These are phyloP conservation scores for Eimeria acervulina DNA, from an alignment of 169 alveolate genomes.

Conservation along the genomic window DNA sequence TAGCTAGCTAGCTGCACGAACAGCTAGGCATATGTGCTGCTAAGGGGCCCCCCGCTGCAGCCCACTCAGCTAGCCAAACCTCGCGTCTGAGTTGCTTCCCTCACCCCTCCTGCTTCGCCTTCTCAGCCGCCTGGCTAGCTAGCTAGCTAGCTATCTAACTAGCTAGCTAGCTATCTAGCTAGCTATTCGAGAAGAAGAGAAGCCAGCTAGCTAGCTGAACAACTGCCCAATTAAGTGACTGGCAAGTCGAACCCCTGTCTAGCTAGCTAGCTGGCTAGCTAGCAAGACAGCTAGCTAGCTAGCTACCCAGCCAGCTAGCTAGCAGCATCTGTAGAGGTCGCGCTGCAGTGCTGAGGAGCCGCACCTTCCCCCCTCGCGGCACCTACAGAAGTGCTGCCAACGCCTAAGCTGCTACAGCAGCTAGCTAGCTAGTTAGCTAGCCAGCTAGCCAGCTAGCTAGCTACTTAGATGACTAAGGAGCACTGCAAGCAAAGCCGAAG, in stretches of 20 bases:
- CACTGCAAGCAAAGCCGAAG: too few relatives aligned
- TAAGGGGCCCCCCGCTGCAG: too few relatives aligned
- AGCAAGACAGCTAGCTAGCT: not conserved
- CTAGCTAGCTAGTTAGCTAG: too few relatives aligned
- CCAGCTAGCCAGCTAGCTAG: too few relatives aligned
- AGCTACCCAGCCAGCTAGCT: constrained; percentile 15
- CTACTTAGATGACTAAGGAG: too few relatives aligned
- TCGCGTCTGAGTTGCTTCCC: too few relatives aligned
- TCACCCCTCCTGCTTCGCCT: not conserved
- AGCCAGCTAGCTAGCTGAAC: not conserved
- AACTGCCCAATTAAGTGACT: not conserved
- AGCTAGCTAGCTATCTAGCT: not conserved
- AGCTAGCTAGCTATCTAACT: constrained; percentile 7
- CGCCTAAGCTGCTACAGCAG: not conserved
- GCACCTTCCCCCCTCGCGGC: not conserved
- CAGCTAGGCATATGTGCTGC: not conserved
- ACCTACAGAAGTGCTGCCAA: not conserved
- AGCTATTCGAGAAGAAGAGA: too few relatives aligned
- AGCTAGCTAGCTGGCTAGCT: not conserved
- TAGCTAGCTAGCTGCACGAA: not conserved
- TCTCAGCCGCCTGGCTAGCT: not conserved
- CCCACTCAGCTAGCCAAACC: not conserved
- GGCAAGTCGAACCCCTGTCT: not conserved
- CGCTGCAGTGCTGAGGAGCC: constrained; percentile 1
- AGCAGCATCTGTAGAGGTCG: not conserved